phyloP scores from a whole-genome alignment of 208 protist genomes.

The Tetramitus jugosus region DNA sequence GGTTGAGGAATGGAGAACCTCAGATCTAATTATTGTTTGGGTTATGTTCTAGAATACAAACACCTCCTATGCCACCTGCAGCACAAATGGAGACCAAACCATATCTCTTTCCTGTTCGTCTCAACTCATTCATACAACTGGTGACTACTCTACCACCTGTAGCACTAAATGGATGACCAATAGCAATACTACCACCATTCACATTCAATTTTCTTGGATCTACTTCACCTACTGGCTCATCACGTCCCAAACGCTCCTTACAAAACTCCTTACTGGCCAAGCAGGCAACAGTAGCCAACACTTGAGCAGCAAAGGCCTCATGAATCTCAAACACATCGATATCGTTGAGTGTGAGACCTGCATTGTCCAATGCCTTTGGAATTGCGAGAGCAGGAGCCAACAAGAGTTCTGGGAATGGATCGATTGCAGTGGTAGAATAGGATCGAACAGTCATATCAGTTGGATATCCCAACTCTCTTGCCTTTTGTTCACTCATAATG shows the following conservation, averaged over 20 bases:
- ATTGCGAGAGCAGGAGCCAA: constrained; percentile 67
- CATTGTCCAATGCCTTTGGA: constrained; percentile 54
- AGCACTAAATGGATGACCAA: constrained; percentile 72
- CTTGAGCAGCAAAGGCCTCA: constrained; percentile 73
- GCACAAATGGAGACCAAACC: constrained; percentile 72
- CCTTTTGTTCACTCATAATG: constrained; percentile 68
- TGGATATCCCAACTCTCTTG: constrained; percentile 58
- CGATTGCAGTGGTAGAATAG: constrained; percentile 60
- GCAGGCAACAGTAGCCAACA: constrained; percentile 62
- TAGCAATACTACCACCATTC: constrained; percentile 60
- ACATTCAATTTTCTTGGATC: constrained; percentile 59
- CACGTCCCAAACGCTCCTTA: constrained; percentile 41
- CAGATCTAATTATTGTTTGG: constrained; percentile 21
- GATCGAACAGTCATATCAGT: constrained; percentile 56
- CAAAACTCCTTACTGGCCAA: constrained; percentile 60
- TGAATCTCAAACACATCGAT: constrained; percentile 74
- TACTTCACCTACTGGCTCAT: constrained; percentile 42
- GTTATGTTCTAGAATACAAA: constrained; percentile 59
- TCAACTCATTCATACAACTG: constrained; percentile 59
- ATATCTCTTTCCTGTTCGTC: constrained; percentile 58
- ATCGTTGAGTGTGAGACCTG: constrained; percentile 57
- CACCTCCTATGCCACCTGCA: constrained; percentile 62
- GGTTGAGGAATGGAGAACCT: too few species aligned
- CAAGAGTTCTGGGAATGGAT: constrained; percentile 70
- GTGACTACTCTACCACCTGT: constrained; percentile 68